Evolutionary conservation across 352 stramenopile species (phyloP).

Genomic region (Saprolegnia diclina): DNA sequence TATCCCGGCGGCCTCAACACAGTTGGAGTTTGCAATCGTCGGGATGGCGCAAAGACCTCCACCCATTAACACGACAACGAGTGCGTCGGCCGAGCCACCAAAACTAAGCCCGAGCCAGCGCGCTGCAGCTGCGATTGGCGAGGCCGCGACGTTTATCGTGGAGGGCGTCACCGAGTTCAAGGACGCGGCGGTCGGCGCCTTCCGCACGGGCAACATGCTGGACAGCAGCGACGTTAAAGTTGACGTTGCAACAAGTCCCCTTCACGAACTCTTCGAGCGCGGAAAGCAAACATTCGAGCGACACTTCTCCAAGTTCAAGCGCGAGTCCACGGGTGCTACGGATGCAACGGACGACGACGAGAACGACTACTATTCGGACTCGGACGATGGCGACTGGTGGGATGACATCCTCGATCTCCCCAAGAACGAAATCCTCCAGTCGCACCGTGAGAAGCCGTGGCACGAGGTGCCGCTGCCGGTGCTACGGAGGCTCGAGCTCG

Average conservation of each 20-base stretch:
- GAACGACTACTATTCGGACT: constrained; percentile 18
- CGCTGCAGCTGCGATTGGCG: constrained; percentile 1
- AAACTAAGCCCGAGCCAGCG: neutral
- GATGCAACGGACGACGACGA: constrained; percentile 11
- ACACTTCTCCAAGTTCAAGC: constrained; percentile 2
- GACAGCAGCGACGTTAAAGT: neutral
- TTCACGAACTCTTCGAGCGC: neutral
- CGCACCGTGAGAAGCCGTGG: constrained; percentile 4
- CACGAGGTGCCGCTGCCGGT: constrained; percentile 11
- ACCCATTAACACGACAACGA: neutral
- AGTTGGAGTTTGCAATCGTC: no score
- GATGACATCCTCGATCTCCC: constrained; percentile 7
- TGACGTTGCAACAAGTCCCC: neutral
- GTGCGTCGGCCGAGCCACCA: neutral
- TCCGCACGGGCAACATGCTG: neutral
- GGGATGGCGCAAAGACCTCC: no score
- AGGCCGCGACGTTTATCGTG: neutral
- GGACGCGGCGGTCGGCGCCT: neutral
- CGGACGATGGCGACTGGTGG: constrained; percentile 23
- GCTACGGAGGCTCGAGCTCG: neutral
- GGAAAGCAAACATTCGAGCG: neutral
- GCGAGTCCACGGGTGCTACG: constrained; percentile 9
- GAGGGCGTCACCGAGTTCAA: neutral
- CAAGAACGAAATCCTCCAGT: constrained; percentile 4
- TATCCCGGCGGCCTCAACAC: no score